Evolutionary conservation across 1,139 yeast genomes (phyloP), one percentile per base, ranked within the genome.

Genomic region (Pichia sp.): DNA sequence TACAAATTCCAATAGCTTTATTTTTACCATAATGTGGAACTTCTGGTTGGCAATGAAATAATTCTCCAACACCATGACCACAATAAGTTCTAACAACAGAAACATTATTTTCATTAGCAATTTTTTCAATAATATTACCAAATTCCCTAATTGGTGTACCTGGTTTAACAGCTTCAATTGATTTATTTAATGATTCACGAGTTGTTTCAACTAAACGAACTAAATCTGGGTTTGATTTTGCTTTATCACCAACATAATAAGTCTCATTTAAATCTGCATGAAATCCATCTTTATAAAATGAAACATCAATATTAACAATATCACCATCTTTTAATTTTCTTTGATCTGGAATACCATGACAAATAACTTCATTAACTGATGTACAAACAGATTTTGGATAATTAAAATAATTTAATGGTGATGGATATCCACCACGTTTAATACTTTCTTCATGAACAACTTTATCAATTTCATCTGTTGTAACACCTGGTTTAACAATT

Each of bases 241-340:
- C 89, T 64, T 85, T 84, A 44, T 87, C 96, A 11, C 98, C 98
- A 26, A 94, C 96, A 61, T 92, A 94, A 65, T 90, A 92, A 1
- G 98, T 94, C 66, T 92, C 98, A 64, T 94, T 94, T 63, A 94
- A 71, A 65, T 94, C 99, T 4, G 96, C 83, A 66, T 94, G 97
- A 68, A 81, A 79, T 1, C 98, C 98, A 56, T 84, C 78, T 64
- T 84, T 78, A 68, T 75, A 92, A 45, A 94, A 66, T 4, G 96
- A 75, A 41, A 94, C 87, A 63, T 94, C 99, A 54, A 94, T 69
- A 63, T 94, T 94, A 53, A 94, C 74, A 55, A 94, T 92, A 63
- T 94, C 99, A 43, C 99, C 98, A 57, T 92, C 97, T 62, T 87
- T 69, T 51, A 94, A 72, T 35, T 79, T 80, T 45, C 90, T 77